Evolutionary conservation across 2,329 filamentous ascomycete genomes (phyloP), one percentile per base, ranked within the genome.

Genomic region (Onygenales sp.): DNA sequence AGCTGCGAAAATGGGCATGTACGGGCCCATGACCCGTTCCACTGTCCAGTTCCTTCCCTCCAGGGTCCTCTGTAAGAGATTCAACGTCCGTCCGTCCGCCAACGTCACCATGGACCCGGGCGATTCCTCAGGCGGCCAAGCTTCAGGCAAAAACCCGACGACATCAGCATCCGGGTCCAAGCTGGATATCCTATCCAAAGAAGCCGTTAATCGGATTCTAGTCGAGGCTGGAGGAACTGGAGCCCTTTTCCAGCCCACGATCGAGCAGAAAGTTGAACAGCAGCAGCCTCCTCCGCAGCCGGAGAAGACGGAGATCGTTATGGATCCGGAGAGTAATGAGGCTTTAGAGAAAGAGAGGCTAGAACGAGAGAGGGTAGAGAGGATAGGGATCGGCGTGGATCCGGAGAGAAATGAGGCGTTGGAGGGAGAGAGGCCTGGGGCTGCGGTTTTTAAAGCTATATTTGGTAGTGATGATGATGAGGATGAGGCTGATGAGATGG

Each of bases 1-100:
- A 61, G 93, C 93, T 1, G 93, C 93, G 7, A 87, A 80, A 63
- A 74, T 96, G 65, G 90, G 89, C 54, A 95, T 97, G 90, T 96
- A 91, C 70, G 93, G 93, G 1, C 79, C 83, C 11, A 80, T 97
- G 82, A 98, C 93, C 2, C 78, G 93, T 57, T 82, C 78, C 21
- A 75, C 78, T 0, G 69, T 81, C 7, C 80, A 84, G 4, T 97
- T 95, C 69, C 85, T 84, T 61, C 93, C 93, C 0, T 85, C 86
- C 1, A 78, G 90, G 52, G 72, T 98, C 42, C 72, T 97, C n/a
- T 97, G 92, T 72, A 98, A 97, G 68, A 80, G 93, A 7, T 95
- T 98, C 71, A 90, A 90, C 61, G 86, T 97, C n/a, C 83, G 79
- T 56, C 81, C 86, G 7, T 89, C 91, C 0, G 77, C 79, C 8